Evolutionary conservation across 2,329 filamentous ascomycete genomes (phyloP).

Genomic region (Colletotrichum incanum): DNA sequence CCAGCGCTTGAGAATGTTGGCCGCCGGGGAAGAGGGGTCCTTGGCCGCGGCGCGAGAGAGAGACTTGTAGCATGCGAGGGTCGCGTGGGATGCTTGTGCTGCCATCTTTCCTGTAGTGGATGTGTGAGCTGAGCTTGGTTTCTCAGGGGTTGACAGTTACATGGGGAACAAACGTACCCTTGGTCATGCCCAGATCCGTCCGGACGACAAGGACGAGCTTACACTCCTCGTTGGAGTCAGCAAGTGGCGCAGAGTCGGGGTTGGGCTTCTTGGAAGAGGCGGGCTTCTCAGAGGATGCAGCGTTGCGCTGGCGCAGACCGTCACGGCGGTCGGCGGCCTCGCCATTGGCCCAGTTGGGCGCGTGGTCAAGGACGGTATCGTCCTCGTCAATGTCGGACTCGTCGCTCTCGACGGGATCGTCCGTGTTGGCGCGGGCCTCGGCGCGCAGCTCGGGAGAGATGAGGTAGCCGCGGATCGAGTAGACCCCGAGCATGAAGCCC

Average conservation of each 20-base stretch:
- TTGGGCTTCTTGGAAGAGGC: constrained; percentile 55
- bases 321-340: constrained; percentile 72
- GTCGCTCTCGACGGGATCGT: constrained; percentile 77
- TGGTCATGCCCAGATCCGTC: constrained; percentile 97
- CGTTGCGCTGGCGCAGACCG: constrained; percentile 61
- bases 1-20: constrained; percentile 84
- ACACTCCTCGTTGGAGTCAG: constrained; percentile 80
- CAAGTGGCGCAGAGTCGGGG: constrained; percentile 46
- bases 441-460: constrained; percentile 70
- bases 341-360: constrained; percentile 77
- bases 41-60: constrained; percentile 71
- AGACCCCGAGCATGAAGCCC: constrained; percentile 87
- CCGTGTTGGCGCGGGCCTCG: constrained; percentile 69
- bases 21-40: constrained; percentile 67
- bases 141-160: constrained; percentile 10
- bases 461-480: constrained; percentile 74
- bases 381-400: constrained; percentile 78
- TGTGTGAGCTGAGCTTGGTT: constrained; percentile 15
- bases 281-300: constrained; percentile 58
- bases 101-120: constrained; percentile 88
- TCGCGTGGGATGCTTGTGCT: constrained; percentile 96
- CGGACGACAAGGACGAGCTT: constrained; percentile 94
- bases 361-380: constrained; percentile 74
- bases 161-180: constrained; percentile 74
- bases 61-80: constrained; percentile 95